Evolutionary conservation across 441 rosid genomes (phyloP).

Genomic region (Pelargonium myrrhifolium): DNA sequence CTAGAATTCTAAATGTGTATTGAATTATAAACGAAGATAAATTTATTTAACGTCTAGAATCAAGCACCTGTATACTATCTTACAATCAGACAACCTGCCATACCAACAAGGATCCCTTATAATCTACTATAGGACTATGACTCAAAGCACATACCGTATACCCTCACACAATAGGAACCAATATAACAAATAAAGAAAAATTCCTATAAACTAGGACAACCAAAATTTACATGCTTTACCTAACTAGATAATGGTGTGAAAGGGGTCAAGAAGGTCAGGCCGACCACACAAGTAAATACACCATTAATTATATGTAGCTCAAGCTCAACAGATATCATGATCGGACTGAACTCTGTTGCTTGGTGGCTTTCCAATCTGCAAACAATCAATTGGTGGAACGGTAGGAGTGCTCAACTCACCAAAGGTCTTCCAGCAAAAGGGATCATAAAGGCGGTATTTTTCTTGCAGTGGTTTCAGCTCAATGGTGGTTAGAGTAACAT

Average conservation of each 20-base stretch:
- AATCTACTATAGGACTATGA: conserved; percentile 20
- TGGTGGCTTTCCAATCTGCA: conserved; percentile 70
- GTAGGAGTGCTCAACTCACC: conserved; percentile 75
- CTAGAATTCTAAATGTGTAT: conserved; percentile 3
- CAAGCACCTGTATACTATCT: conserved; percentile 14
- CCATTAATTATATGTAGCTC: conserved; percentile 23
- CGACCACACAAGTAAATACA: conserved; percentile 42
- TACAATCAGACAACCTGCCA: conserved; percentile 22
- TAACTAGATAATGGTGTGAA: conserved; percentile 33
- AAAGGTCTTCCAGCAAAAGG: conserved; percentile 83
- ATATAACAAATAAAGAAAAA: conserved; percentile 20
- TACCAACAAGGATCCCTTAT: conserved; percentile 25
- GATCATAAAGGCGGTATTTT: conserved; percentile 47
- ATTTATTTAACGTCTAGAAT: conserved; percentile 27
- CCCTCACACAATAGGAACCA: conserved; percentile 20
- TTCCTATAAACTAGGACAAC: conserved; percentile 20
- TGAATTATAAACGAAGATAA: background rate
- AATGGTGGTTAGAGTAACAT: conserved; percentile 52
- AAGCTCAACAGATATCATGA: conserved; percentile 51
- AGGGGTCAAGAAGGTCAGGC: conserved; percentile 42
- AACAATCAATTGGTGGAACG: conserved; percentile 63
- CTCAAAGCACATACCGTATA: conserved; percentile 17
- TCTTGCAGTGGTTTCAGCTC: conserved; percentile 61
- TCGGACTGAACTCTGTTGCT: conserved; percentile 49
- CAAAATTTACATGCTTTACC: conserved; percentile 22